These are phyloP conservation scores for Rhamnella rubrinervis DNA, from an alignment of 331 rosid species.

Conservation along the genomic window DNA sequence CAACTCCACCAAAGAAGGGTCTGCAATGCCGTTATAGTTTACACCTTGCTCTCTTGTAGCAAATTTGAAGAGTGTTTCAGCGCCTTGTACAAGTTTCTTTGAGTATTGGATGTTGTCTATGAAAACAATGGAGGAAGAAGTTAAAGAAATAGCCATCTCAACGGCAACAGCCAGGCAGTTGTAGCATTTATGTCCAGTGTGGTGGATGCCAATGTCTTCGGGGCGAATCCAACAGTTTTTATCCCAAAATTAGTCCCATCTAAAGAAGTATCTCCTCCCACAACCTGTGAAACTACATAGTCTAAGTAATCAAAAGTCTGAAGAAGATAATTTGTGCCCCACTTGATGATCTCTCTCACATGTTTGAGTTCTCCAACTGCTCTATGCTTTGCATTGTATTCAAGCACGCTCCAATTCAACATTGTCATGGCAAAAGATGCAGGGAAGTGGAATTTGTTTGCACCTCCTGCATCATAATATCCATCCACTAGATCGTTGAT, in stretches of 20 bases:
- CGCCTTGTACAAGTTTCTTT: conserved; percentile 22
- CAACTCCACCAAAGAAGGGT: conserved; percentile 18
- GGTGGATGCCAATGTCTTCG: conserved; percentile 12
- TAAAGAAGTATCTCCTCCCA: background rate
- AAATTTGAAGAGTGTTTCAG: conserved; percentile 19
- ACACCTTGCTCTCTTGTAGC: conserved; percentile 22
- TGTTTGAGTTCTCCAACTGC: conserved; percentile 12
- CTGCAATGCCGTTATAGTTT: background rate
- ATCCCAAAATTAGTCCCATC: too few species aligned
- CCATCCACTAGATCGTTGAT: conserved; percentile 1
- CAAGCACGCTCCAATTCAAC: conserved; percentile 19
- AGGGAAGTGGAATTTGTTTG: conserved; percentile 13
- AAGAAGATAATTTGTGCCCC: conserved; percentile 7
- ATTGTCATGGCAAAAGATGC: conserved; percentile 19
- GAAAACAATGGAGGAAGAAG: conserved; percentile 34
- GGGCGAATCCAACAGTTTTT: conserved; percentile 29
- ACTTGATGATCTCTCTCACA: conserved; percentile 12
- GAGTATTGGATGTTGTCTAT: conserved; percentile 20
- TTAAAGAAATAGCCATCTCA: conserved; percentile 29
- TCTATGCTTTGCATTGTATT: conserved; percentile 2
- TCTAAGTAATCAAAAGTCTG: too few species aligned
- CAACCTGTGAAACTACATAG: background rate
- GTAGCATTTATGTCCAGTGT: conserved; percentile 9
- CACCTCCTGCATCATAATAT: conserved; percentile 7
- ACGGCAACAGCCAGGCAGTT: conserved; percentile 26